These are phyloP conservation scores for Xylaria flabelliformis DNA, from an alignment of 495 filamentous ascomycete genomes.

Conservation along the genomic window DNA sequence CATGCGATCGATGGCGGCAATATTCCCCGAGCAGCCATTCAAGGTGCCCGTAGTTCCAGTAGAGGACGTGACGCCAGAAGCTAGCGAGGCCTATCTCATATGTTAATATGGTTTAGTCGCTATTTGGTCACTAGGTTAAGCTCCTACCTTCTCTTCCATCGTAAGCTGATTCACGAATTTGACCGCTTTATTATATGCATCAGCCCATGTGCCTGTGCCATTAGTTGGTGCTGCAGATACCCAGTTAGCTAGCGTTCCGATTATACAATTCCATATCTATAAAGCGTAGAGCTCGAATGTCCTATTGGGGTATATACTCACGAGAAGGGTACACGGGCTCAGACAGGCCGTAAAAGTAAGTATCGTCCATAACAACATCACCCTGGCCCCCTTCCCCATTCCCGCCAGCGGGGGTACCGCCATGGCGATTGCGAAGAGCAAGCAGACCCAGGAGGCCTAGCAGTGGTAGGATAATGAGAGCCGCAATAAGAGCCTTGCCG, in stretches of 20 bases:
- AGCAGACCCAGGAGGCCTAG: conserved; percentile 36
- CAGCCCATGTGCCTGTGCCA: conserved; percentile 65
- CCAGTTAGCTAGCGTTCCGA: not conserved
- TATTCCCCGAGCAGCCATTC: conserved; percentile 52
- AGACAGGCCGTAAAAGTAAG: conserved; percentile 61
- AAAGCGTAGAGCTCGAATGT: not conserved
- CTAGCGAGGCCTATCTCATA: conserved; percentile 47
- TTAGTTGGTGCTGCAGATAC: conserved; percentile 57
- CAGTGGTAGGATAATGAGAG: conserved; percentile 45
- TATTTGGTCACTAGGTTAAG: conserved; percentile 31
- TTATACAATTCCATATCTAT: conserved; percentile 17
- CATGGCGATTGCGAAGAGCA: conserved; percentile 34
- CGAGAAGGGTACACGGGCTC: conserved; percentile 87
- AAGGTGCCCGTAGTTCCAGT: conserved; percentile 40
- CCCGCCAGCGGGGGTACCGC: conserved; percentile 18
- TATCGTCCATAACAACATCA: conserved; percentile 48
- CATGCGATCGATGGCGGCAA: conserved; percentile 49
- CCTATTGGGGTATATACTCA: conserved; percentile 41
- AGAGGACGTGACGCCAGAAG: conserved; percentile 46
- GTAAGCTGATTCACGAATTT: conserved; percentile 83
- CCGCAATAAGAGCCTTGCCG: conserved; percentile 43
- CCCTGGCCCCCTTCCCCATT: conserved; percentile 21
- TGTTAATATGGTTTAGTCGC: conserved; percentile 15
- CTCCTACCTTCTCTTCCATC: conserved; percentile 79
- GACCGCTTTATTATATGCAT: conserved; percentile 76